Evolutionary conservation across 1,284 basidiomycete genomes (phyloP), one percentile per base, ranked within the genome.

Genomic region (Leccinum insolens): DNA sequence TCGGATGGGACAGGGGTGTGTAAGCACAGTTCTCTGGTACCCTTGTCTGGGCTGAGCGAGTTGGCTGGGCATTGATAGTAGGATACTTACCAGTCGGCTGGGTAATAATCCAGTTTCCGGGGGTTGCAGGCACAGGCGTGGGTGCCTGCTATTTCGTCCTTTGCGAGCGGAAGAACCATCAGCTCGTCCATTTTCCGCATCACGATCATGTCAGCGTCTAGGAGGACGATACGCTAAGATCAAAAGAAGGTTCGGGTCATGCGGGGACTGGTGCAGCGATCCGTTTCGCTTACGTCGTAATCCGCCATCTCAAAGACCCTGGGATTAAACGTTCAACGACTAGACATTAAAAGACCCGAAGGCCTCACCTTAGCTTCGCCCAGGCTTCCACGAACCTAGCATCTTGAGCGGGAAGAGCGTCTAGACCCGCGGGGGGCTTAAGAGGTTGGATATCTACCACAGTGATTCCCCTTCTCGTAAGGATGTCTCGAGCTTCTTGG

Each of bases 81-180:
- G 58, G 63, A 59, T 63, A 34, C 86, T 82, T 73, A 95, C 96
- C 96, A 99, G 77, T 98, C 95, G 6, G 76, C 74, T 3, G 97
- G 96, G 79, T 99, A 99, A 75, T 96, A 93, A 1, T 84, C 72
- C 57, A 96, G 80, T 75, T 89, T 90, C 64, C 89, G 88, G 9
- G 96, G 96, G 77, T 99, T 99, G 83, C 96, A 99, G 2, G 95
- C 91, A 76, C 96, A 99, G 8, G 89, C 96, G 71, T 96, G 96
- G 0, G 83, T 86, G 0, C 95, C 95, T 3, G 93, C 95, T 68
- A 99, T 96, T 79, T 89, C 88, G 72, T 89, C 91, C 25, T 76
- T 73, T 6, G 86, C 86, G 2, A 95, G 80, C 11, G 88, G 84
- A 34, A 94, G 73, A 25, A 89, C 84, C 82, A 98, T 90, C 63